Conservation (phyloP, 1,139 yeast genomes). For the Taphrina betulina region DNA sequence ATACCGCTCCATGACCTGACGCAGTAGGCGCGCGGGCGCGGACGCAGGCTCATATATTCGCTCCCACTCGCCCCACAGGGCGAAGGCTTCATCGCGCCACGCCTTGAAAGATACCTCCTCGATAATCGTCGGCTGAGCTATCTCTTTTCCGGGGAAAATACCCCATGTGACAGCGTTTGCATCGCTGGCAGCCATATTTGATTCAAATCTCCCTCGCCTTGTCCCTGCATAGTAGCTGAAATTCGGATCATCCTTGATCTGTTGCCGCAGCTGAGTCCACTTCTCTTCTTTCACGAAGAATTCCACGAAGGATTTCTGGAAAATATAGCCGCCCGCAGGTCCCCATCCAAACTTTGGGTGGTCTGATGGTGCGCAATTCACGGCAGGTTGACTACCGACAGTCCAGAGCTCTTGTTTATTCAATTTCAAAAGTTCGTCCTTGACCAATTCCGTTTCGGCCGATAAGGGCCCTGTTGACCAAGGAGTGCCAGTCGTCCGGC, state of each 20-base stretch:
- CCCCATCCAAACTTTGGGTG: conserved; percentile 97
- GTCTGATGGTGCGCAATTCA: conserved; percentile 65
- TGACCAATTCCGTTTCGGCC: conserved; percentile 88
- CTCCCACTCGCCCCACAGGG: conserved; percentile 90
- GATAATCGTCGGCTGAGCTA: conserved; percentile 81
- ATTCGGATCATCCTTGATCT: conserved; percentile 55
- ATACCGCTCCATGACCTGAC: conserved; percentile 60
- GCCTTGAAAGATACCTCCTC: conserved; percentile 86
- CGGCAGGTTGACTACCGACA: conserved; percentile 93
- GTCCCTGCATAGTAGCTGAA: conserved; percentile 75
- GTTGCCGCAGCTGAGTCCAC: conserved; percentile 53
- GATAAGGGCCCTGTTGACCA: conserved; percentile 82
- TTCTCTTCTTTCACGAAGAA: conserved; percentile 69
- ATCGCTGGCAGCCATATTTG: conserved; percentile 56
- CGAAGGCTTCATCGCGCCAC: conserved; percentile 92
- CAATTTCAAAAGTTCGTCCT: conserved; percentile 78
- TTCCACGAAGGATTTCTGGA: conserved; percentile 92
- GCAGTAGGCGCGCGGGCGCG: conserved; percentile 60
- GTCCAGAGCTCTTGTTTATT: conserved; percentile 79
- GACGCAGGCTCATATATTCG: conserved; percentile 64
- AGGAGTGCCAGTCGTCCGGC: conserved; percentile 75
- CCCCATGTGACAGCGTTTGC: conserved; percentile 95
- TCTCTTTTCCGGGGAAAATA: conserved; percentile 82
- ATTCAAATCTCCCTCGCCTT: conserved; percentile 54
- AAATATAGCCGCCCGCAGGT: conserved; percentile 81